Percentiles rank a stretch among this genome's conserved stretches.
These are phyloP conservation scores for Dactylellina drechsleri DNA, from an alignment of 2,329 filamentous ascomycete genomes.

Conservation along the genomic window DNA sequence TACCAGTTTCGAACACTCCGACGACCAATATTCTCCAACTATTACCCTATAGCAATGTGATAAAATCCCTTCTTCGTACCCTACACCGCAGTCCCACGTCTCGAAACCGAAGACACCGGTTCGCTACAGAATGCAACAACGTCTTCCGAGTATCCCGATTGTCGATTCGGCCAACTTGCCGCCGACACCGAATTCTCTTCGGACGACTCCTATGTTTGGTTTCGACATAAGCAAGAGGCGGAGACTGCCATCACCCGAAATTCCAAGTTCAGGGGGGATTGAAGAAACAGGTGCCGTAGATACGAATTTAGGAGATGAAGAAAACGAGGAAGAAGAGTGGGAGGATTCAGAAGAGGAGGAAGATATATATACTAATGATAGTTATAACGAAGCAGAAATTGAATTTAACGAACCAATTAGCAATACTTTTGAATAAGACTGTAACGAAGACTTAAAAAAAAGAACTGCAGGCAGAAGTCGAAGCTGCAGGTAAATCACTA, in stretches of 20 bases:
- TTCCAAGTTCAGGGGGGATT: conserved; percentile 35
- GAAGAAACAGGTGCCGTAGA: neutral
- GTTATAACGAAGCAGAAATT: neutral
- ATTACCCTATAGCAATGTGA: conserved; percentile 25
- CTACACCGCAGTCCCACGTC: conserved; percentile 33
- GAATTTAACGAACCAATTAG: neutral
- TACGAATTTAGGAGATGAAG: conserved; percentile 3
- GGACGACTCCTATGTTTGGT: conserved; percentile 32
- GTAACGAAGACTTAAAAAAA: too few relatives aligned
- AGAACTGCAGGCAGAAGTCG: too few relatives aligned
- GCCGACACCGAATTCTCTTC: conserved; percentile 42
- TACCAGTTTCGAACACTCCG: conserved; percentile 39
- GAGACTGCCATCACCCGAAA: conserved; percentile 35
- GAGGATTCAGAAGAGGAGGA: conserved; percentile 4
- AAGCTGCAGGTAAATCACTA: too few relatives aligned
- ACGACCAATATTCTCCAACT: conserved; percentile 30
- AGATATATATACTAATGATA: neutral
- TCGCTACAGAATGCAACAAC: conserved; percentile 49
- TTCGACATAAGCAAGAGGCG: conserved; percentile 21
- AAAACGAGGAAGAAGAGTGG: conserved; percentile 10
- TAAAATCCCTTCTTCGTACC: conserved; percentile 32
- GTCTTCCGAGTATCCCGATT: conserved; percentile 48
- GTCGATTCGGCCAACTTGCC: conserved; percentile 43
- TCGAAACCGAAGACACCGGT: conserved; percentile 48
- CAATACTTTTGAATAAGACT: conserved; percentile 10